Evolutionary conservation across 306 rosid species (phyloP).

Genomic region (Acmispon strigosus): DNA sequence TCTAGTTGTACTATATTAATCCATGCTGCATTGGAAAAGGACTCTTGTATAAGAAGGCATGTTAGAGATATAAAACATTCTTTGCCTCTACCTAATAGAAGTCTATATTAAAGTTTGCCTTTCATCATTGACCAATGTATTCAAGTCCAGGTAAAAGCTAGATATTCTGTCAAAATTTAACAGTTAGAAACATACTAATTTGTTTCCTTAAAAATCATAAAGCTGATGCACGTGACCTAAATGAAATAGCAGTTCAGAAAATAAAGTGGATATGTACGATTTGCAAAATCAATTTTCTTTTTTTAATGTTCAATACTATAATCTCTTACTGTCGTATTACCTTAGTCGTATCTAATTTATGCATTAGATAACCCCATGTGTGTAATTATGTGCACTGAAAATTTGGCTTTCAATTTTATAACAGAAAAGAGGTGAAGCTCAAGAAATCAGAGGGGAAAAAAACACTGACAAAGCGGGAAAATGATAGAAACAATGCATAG

Average conservation of each 20-base stretch:
- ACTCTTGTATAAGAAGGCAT: not conserved
- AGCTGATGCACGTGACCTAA: not conserved
- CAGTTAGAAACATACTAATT: not conserved
- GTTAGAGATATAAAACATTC: not conserved
- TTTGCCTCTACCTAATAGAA: not conserved
- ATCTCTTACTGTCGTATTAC: not conserved
- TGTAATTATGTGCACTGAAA: not conserved
- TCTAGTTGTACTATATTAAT: not conserved
- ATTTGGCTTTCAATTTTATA: not conserved
- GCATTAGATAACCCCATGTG: not conserved
- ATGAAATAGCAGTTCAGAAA: not conserved
- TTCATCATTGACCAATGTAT: not conserved
- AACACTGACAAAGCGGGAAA: not conserved
- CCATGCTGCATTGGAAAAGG: not conserved
- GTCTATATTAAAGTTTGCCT: not conserved
- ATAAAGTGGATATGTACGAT: not conserved
- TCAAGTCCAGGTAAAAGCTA: not conserved
- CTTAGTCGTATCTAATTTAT: not conserved
- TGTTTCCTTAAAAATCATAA: not conserved
- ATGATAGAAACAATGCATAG: not conserved
- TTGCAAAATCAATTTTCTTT: not conserved
- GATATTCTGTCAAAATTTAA: not conserved
- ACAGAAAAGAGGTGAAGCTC: not conserved
- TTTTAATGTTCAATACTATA: not conserved
- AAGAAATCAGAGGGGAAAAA: not conserved